Evolutionary conservation across 106 monocot species (phyloP).

Genomic region (Posidonia australis): DNA sequence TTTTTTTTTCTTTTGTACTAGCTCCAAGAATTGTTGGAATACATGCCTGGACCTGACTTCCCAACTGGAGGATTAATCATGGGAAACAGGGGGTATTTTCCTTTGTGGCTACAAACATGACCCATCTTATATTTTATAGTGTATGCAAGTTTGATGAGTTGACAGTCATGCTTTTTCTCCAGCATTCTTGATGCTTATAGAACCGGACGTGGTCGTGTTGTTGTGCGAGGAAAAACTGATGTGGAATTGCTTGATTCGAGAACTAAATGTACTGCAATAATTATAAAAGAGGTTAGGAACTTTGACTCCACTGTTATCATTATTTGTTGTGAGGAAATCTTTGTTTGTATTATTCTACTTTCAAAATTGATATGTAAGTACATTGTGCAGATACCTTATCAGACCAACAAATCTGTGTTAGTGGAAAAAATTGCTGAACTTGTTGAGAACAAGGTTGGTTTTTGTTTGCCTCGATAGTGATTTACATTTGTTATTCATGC

Average conservation of each 20-base stretch:
- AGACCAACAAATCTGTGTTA: constrained; percentile 83
- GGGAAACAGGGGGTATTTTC: constrained; percentile 77
- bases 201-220: constrained; percentile 77
- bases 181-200: constrained; percentile 97
- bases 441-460: constrained; percentile 86
- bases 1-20: constrained; percentile 10
- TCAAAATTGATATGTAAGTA: neutral
- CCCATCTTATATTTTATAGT: neutral
- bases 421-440: constrained; percentile 94
- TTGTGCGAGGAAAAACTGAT: constrained; percentile 94
- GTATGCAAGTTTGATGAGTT: neutral
- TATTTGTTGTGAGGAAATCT: neutral
- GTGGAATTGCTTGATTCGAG: constrained; percentile 76
- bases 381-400: constrained; percentile 76
- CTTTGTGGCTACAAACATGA: neutral
- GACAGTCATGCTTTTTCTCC: constrained; percentile 11
- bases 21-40: constrained; percentile 96
- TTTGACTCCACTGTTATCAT: neutral
- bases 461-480: neutral
- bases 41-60: constrained; percentile 99
- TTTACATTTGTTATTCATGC: neutral
- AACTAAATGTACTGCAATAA: constrained; percentile 62
- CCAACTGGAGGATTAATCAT: constrained; percentile 95
- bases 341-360: no score
- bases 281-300: constrained; percentile 73